These are phyloP conservation scores for Canavalia ensiformis DNA, from an alignment of 306 rosid genomes.

Conservation along the genomic window DNA sequence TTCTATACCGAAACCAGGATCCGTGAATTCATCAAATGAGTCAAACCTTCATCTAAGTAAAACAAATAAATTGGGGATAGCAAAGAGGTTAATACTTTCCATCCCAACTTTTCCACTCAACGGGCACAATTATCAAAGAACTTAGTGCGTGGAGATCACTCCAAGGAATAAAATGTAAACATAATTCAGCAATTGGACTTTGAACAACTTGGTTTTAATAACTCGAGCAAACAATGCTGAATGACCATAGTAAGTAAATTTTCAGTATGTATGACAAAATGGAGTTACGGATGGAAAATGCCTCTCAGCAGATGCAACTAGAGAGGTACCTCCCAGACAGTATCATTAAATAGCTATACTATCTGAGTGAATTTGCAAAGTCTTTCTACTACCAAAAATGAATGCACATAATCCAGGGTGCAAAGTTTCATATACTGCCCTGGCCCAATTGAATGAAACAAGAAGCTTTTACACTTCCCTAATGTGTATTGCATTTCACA, in stretches of 20 bases:
- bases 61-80: constrained; percentile 1
- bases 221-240: constrained; percentile 23
- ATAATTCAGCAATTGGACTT: constrained; percentile 5
- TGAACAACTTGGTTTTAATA: neutral
- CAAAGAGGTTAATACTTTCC: constrained; percentile 21
- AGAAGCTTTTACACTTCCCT: constrained; percentile 47
- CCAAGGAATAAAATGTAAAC: constrained; percentile 17
- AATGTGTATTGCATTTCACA: constrained; percentile 42
- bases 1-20: constrained; percentile 19
- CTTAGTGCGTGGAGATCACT: neutral
- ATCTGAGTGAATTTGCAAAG: constrained; percentile 14
- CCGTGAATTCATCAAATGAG: neutral
- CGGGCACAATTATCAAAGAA: neutral
- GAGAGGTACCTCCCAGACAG: constrained; percentile 1
- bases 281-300: neutral
- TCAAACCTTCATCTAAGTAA: constrained; percentile 4
- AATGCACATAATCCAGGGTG: constrained; percentile 19
- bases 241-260: neutral
- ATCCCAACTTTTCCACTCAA: neutral
- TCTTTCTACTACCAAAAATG: constrained; percentile 36
- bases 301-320: neutral
- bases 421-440: constrained; percentile 6
- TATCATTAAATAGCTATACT: constrained; percentile 9
- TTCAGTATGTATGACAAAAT: neutral
- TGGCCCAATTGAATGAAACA: constrained; percentile 31